Base-by-base conservation (phyloP, 768 basidiomycete genomes). In the Psilocybe sp. region DNA sequence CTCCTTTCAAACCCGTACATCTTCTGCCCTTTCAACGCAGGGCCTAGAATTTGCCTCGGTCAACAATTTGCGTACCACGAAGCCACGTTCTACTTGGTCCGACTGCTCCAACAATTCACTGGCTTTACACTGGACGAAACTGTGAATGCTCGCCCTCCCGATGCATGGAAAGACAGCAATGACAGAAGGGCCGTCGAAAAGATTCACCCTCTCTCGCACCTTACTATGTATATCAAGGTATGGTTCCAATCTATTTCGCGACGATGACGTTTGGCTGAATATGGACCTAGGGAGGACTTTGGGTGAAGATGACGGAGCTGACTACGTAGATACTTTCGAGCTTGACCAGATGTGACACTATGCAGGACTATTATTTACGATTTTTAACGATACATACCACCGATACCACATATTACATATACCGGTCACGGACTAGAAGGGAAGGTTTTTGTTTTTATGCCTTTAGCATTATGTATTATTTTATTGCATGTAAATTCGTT, bases 21-120 rank as follows among this genome's bases (percentile, higher is more conserved):
- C 54, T 87, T 86, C 64, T 64, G 80, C 6, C 84, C 85, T 0
- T 86, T 87, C 69, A 84, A 85, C 51, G 82, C 82, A 1, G 85
- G 82, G 2, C 85, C 84, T 8, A 71, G 85, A 6, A 82, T 83
- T 50, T 86, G 84, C 49, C 72, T 84, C 11, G 84, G 68, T 3
- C 66, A 69, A 50, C 66, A 69, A 59, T 66, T 65, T 56, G 81
- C 81, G 11, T 81, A 82, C 60, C 76, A 80, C 53, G 78, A 80
- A 57, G 60, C 72, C 3, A 79, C 79, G 1, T 82, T 76, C 62
- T 76, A 81, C 64, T 64, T 83, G 23, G 67, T 80, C 42, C 69
- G 76, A 8, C 61, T 83, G 2, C 58, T 84, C 9, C 81, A 84
- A 59, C 56, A 55, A 9, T 80, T 80, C 60, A 68, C 69, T 8